Base-by-base conservation (phyloP, 306 rosid genomes). In the Sicyos baderoa region DNA sequence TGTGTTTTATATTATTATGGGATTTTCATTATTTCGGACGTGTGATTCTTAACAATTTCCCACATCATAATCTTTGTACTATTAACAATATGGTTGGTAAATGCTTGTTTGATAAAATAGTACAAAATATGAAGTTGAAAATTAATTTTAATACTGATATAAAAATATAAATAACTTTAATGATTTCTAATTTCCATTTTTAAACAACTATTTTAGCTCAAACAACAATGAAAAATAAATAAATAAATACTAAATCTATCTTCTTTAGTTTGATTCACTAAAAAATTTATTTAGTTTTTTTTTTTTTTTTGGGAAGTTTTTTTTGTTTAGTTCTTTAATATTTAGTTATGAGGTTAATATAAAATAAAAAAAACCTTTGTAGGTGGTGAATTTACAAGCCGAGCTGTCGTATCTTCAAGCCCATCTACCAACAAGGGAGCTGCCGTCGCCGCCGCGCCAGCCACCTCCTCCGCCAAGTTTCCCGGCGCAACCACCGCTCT, bases 351-450 rank as follows among this genome's bases (percentile, higher is more conserved):
- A 62, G 27, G 10, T 62, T 37, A 17, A 62, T 60, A 16, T 16
- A 25, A 25, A 25, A 25, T 4, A 19, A 6, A 15, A 9, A 5
- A 37, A 23, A 16, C 29, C 54, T 22, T 2, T 65, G 47, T 70
- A 89, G 96, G 90, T 92, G 71, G 86, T 86, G 75, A 89, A 60
- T 79, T 82, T 92, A 60, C 98, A 92, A 85, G 88, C 95, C 21
- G 96, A 92, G 70, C 89, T 92, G 23, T 84, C 98, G 1, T 89
- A 84, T 78, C 74, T 92, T 62, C 96, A 92, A 84, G 85, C 85
- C 14, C 96, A 92, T 71, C 82, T 89, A 62, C 86, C 95, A 16
- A 76, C 96, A 37, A 69, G 86, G 71, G 95, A 89, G 76, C 60
- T 82, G 51, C 97, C 93, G 18, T 82, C 83, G 9, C 97, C 88